These are phyloP conservation scores for Jamesozyma gamospora DNA, from an alignment of 805 yeast genomes.

Conservation along the genomic window DNA sequence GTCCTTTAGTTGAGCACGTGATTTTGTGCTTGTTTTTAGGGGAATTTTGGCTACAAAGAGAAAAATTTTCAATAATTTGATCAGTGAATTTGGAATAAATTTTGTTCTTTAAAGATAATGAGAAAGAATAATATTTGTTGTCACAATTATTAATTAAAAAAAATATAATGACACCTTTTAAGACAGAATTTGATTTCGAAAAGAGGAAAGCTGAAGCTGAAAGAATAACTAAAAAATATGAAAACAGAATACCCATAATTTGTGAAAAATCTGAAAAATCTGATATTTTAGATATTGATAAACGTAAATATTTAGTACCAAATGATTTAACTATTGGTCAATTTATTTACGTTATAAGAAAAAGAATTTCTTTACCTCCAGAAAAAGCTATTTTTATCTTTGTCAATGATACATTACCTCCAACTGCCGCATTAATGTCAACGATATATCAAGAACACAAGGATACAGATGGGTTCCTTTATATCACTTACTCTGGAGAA, in stretches of 20 bases:
- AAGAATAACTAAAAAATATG: slow-evolving; percentile 79
- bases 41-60: neutral
- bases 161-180: slow-evolving; percentile 18
- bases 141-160: no score
- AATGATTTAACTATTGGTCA: slow-evolving; percentile 95
- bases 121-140: no score
- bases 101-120: no score
- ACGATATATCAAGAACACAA: slow-evolving; percentile 91
- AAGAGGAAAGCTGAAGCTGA: slow-evolving; percentile 92
- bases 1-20: slow-evolving; percentile 4
- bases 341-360: slow-evolving; percentile 93
- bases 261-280: slow-evolving; percentile 97
- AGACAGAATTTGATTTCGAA: slow-evolving; percentile 77
- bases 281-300: slow-evolving; percentile 91
- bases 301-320: slow-evolving; percentile 93
- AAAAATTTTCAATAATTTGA: neutral
- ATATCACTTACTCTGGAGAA: slow-evolving; percentile 93
- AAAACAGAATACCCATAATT: slow-evolving; percentile 88
- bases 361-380: slow-evolving; percentile 88
- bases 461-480: slow-evolving; percentile 95
- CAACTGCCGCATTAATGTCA: slow-evolving; percentile 95
- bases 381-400: slow-evolving; percentile 97
- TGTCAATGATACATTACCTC: slow-evolving; percentile 93
- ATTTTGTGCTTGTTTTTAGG: slow-evolving; percentile 1
- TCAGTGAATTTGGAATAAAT: no score